Base-by-base conservation (phyloP, 192 early-diverging fungal genomes). In the Thoreauomyces humboldtii region DNA sequence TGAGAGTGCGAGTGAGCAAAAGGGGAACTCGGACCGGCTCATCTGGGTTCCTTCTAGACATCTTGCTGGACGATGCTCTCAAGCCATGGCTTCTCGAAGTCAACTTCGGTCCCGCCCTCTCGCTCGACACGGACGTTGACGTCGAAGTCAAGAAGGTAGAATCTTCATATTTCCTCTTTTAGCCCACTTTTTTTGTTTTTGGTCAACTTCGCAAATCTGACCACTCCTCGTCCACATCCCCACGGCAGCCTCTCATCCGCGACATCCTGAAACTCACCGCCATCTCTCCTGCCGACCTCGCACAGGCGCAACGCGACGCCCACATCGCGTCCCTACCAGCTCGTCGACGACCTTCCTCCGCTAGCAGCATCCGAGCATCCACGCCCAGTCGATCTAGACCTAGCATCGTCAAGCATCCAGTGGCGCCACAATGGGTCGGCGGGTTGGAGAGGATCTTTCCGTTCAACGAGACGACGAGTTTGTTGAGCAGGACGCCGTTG, bases 1-100 rank as follows among this genome's bases (percentile, higher is more conserved):
- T n/a, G n/a, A n/a, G n/a, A n/a, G n/a, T n/a, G n/a, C n/a, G n/a
- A n/a, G n/a, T n/a, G n/a, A n/a, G n/a, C n/a, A n/a, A n/a, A n/a
- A n/a, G n/a, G n/a, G n/a, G n/a, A n/a, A n/a, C n/a, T n/a, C n/a
- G n/a, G n/a, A n/a, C n/a, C n/a, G n/a, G n/a, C n/a, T n/a, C n/a
- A n/a, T n/a, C n/a, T n/a, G n/a, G n/a, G n/a, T n/a, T n/a, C n/a
- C n/a, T n/a, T 24, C 17, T 32, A 75, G 73, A 80, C 63, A 56
- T 81, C 31, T 25, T 81, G 31, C 48, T 81, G n/a, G 79, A 81
- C 47, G 47, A 61, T 4, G 11, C 36, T 1, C 9, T 75, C 47
- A 72, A 67, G 59, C 68, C 79, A 11, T 81, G 79, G 75, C 62
- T 81, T n/a, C 52, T 81, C 4, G 79, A 81, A 45, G 72, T 81